Evolutionary conservation across 352 stramenopile species (phyloP).

Genomic region (Phytophthora gonapodyides): DNA sequence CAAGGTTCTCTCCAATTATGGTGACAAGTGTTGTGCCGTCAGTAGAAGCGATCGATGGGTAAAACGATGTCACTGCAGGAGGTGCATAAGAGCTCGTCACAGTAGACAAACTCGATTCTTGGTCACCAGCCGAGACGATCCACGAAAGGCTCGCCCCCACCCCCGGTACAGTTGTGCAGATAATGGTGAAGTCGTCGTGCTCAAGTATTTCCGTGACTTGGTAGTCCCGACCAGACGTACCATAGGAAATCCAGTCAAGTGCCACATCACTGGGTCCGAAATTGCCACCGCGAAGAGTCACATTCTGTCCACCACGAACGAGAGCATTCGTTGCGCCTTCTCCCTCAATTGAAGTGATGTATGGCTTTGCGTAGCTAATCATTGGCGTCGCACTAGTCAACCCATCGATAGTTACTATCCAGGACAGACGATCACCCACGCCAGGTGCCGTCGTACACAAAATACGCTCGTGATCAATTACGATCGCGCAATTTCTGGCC

Average conservation of each 20-base stretch:
- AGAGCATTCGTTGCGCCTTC: conserved; percentile 38
- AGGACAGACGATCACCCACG: conserved; percentile 53
- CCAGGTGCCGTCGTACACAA: conserved; percentile 49
- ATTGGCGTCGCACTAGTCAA: conserved; percentile 51
- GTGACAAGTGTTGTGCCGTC: conserved; percentile 51
- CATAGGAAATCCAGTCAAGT: conserved; percentile 66
- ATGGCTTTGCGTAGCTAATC: conserved; percentile 66
- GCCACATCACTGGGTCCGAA: conserved; percentile 51
- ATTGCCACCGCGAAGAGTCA: conserved; percentile 56
- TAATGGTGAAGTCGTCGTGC: conserved; percentile 64
- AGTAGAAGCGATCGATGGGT: conserved; percentile 37
- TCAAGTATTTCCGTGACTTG: conserved; percentile 41
- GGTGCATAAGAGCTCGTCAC: conserved; percentile 54
- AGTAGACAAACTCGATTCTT: conserved; percentile 44
- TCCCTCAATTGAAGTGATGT: conserved; percentile 41
- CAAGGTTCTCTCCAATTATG: conserved; percentile 64
- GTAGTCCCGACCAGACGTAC: conserved; percentile 56
- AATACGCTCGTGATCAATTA: conserved; percentile 60
- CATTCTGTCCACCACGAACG: conserved; percentile 43
- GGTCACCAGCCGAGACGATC: conserved; percentile 61
- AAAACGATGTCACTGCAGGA: conserved; percentile 36
- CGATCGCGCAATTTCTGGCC: conserved; percentile 42
- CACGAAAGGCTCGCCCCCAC: conserved; percentile 56
- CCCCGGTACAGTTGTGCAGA: conserved; percentile 51
- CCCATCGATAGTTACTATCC: conserved; percentile 64